These are phyloP conservation scores for Cladosporium cucumerinum DNA, from an alignment of 2,329 filamentous ascomycete genomes.

Conservation along the genomic window DNA sequence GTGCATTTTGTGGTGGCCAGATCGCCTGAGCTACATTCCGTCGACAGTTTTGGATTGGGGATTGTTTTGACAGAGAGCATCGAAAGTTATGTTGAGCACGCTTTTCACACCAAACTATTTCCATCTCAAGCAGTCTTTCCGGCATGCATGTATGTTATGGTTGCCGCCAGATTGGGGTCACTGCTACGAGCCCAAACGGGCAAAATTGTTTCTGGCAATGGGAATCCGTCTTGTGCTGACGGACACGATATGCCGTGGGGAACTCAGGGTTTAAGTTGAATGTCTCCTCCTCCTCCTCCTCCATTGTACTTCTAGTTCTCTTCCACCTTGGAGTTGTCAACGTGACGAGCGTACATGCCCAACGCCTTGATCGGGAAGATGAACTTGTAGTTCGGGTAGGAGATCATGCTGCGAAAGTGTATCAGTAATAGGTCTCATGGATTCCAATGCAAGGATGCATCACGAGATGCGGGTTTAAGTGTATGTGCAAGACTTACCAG, in stretches of 20 bases:
- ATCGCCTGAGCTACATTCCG: not conserved
- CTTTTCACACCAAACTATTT: not conserved
- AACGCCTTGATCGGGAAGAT: constrained; percentile 91
- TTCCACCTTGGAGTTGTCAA: constrained; percentile 50
- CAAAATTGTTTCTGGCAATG: no score
- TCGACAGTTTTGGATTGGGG: not conserved
- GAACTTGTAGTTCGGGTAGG: constrained; percentile 98
- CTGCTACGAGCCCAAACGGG: not conserved
- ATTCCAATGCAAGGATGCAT: not conserved
- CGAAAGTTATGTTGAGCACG: no score
- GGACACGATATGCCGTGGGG: not conserved
- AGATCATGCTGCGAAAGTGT: constrained; percentile 71
- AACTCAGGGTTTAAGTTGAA: no score
- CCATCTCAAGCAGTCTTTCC: not conserved
- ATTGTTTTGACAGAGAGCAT: no score
- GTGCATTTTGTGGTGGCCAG: not conserved
- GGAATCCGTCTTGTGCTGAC: not conserved
- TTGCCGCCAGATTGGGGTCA: not conserved
- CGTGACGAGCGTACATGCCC: constrained; percentile 77
- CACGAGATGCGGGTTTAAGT: not conserved
- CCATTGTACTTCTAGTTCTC: not conserved
- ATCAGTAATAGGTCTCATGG: constrained; percentile 17
- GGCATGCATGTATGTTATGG: no score
- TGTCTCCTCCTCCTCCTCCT: no score
- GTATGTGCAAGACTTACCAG: constrained; percentile 65